Evolutionary conservation across 2,329 filamentous ascomycete genomes (phyloP).

Genomic region (Emmonsiellopsis sp.): DNA sequence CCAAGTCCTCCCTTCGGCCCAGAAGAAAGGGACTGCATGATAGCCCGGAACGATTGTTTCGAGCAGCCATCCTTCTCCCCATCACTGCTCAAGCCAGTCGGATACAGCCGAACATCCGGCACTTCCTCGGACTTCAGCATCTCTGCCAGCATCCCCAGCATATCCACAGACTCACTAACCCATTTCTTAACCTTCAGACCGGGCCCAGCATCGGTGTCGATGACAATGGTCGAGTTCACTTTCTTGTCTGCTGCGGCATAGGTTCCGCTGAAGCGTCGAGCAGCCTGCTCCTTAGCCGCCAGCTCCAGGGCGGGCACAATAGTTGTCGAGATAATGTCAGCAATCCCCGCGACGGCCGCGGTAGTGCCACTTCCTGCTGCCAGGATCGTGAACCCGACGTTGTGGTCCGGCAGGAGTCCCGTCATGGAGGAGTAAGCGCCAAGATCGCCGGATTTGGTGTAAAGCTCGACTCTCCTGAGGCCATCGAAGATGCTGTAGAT

Average conservation of each 20-base stretch:
- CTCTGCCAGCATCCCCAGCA: not conserved
- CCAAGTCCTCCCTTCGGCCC: not conserved
- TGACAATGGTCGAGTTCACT: constrained; percentile 12
- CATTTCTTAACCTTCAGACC: not conserved
- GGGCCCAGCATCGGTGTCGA: constrained; percentile 6
- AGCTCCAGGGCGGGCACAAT: constrained; percentile 18
- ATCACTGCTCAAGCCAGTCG: not conserved
- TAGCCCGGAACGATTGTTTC: constrained; percentile 5
- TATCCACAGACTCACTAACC: not conserved
- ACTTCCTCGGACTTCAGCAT: not conserved
- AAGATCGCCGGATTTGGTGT: constrained; percentile 24
- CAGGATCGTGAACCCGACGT: constrained; percentile 26
- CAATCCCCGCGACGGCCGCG: constrained; percentile 14
- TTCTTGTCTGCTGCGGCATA: constrained; percentile 10
- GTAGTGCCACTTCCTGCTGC: constrained; percentile 13
- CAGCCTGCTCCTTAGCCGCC: constrained; percentile 18
- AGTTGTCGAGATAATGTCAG: constrained; percentile 18
- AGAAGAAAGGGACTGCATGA: constrained; percentile 2
- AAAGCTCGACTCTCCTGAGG: constrained; percentile 22
- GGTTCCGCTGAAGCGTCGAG: constrained; percentile 16
- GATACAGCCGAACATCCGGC: not conserved
- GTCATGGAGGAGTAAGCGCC: constrained; percentile 25
- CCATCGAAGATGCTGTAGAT: constrained; percentile 20
- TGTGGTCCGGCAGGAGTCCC: constrained; percentile 25
- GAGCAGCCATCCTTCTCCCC: not conserved